Base-by-base conservation (phyloP, 1,284 basidiomycete species). In the Coriolopsis trogii region DNA sequence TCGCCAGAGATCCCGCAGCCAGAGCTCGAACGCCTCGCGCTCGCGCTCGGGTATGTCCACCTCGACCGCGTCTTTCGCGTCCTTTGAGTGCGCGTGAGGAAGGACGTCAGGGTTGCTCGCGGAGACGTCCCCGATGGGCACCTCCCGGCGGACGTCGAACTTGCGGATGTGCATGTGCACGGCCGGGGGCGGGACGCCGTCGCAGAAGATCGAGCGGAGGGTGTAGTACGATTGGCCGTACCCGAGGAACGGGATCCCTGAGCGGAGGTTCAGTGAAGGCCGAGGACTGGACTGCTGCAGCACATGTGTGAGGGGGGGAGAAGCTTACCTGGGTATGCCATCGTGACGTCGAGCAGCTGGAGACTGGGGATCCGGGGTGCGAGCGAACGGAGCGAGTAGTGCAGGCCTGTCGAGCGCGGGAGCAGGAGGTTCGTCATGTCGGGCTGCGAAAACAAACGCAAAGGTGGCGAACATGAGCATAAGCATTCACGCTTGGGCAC, bases 211-310 rank as follows among this genome's bases (percentile, higher is more conserved):
- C 3, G 93, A 94, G 30, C 89, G 84, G 21, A 98, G 73, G 29
- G 93, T 95, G 70, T 93, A 95, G 66, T 89, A 93, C 36, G 80
- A 78, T 70, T 95, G 92, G 0, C 91, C 93, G 63, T 89, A 92
- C 25, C 79, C 82, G 64, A 76, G 73, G 1, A 79, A 74, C 20
- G 88, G 88, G 46, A 89, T 79, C 25, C 87, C 89, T 52, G 8
- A 31, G 46, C 41, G 53, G 46, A 26, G 9, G 39, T 45, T n/a
- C 33, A 24, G 36, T 33, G 18, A 36, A 12, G 23, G 4, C 23
- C n/a, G 29, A n/a, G 37, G 16, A 34, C 42, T 30, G n/a, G n/a
- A n/a, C n/a, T n/a, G n/a, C n/a, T n/a, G n/a, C n/a, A n/a, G n/a
- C n/a, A n/a, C n/a, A n/a, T n/a, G n/a, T n/a, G n/a, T n/a, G n/a